Evolutionary conservation across 129 eudicot genomes (phyloP), one percentile per base, ranked within the genome.

Genomic region (Smallanthus sonchifolius): DNA sequence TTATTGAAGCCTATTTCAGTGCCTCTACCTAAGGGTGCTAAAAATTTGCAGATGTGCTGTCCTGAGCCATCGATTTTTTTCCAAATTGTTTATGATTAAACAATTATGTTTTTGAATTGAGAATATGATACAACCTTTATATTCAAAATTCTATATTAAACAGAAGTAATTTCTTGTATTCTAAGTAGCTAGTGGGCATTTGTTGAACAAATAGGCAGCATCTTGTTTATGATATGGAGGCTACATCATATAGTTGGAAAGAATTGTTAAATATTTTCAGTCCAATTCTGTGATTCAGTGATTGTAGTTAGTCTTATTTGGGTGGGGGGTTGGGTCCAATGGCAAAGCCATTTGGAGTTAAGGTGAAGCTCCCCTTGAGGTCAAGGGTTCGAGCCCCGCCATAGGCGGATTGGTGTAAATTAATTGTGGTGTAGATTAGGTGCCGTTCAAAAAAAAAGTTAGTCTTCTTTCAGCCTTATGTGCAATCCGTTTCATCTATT

Each of bases 161-260:
- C 54, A 13, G 15, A 72, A 20, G 76, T 14, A 51, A 36, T 70
- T 36, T 70, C 75, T 70, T 49, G 35, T 40, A 57, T 54, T 59
- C 19, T 7, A 43, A 10, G 30, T 44, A 59, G 49, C 20, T 42
- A 10, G 39, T 59, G 67, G 67, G 24, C 32, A 8, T 28, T 73
- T 59, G 30, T 73, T 73, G 45, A 73, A 43, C 19, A 59, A 6
- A 42, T 7, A 13, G 6, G 32, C 20, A 56, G 36, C 16, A 73
- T 15, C 42, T 57, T 34, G 15, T 73, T 57, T 36, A 36, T 14
- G 28, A 35, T 44, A 72, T 14, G 7, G 56, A 72, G 28, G 67
- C 51, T 28, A 24, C 67, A 54, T 38, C 2, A 40, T 20, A 40
- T 72, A 0, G 36, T 36, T 47, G 38, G 28, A 47, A 65, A 43